Percentiles rank a stretch among this genome's conserved stretches.
phyloP scores from a whole-genome alignment of 192 early-diverging fungal genomes.

The Spinellus fusiger region DNA sequence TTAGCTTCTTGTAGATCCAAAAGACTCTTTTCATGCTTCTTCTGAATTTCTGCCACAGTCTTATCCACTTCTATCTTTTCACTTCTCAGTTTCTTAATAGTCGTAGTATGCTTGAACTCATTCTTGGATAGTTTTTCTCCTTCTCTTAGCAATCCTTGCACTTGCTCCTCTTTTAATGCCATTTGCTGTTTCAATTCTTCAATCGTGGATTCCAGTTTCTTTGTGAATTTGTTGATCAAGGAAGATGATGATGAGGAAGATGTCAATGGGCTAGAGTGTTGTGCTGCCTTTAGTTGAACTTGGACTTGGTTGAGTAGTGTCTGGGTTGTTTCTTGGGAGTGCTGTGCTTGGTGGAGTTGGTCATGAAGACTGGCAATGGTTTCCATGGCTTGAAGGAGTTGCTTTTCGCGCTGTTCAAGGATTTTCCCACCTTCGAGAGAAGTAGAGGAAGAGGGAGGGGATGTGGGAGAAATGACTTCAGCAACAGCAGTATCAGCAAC shows the following conservation, averaged over 20 bases:
- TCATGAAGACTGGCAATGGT: constrained; percentile 40
- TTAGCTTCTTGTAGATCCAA: constrained; percentile 44
- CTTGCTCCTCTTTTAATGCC: constrained; percentile 40
- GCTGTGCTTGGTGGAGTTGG: constrained; percentile 37
- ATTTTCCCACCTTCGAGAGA: constrained; percentile 2
- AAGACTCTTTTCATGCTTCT: constrained; percentile 41
- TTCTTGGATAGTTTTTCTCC: constrained; percentile 73
- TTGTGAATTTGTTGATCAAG: background rate
- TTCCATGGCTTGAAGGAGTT: constrained; percentile 44
- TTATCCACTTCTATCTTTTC: constrained; percentile 63
- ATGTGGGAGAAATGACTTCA: no score
- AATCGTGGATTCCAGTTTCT: constrained; percentile 30
- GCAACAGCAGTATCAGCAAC: no score
- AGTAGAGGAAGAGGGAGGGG: no score
- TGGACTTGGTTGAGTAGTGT: constrained; percentile 9
- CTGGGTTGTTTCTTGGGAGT: no score
- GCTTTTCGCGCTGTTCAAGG: constrained; percentile 40
- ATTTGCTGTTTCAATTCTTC: constrained; percentile 37
- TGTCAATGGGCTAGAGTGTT: no score
- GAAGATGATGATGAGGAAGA: no score
- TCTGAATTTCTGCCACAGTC: constrained; percentile 36
- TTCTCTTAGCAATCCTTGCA: constrained; percentile 40
- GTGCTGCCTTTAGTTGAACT: no score
- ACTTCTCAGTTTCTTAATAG: constrained; percentile 66
- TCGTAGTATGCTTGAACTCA: constrained; percentile 63